Evolutionary conservation across 768 basidiomycete genomes (phyloP), one percentile per base, ranked within the genome.

Genomic region (Gymnopilus dilepis): DNA sequence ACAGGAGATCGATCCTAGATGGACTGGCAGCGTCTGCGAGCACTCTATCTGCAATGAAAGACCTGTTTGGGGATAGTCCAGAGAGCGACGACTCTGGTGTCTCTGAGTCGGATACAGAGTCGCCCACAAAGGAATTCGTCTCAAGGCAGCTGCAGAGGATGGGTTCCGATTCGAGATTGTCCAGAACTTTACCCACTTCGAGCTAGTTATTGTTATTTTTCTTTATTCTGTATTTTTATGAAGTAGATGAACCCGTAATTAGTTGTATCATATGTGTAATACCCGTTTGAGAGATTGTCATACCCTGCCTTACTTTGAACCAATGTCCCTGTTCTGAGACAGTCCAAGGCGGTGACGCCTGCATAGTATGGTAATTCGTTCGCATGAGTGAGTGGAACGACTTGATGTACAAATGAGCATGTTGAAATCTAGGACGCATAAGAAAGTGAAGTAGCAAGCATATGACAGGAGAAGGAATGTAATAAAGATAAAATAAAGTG

Each of bases 61-160:
- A 64, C 33, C 41, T 64, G 26, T 64, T 65, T 31, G 67, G 64
- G 19, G 66, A 67, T 33, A 43, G 61, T 12, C 63, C 67, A 31
- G 67, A 60, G 2, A 74, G 73, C 28, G 73, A 74, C 41, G 73
- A 71, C 43, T 71, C 71, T 1, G 61, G 26, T 40, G 22, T 48
- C 5, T 64, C 66, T 7, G 64, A 54, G 30, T 66, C 65, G 31
- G 70, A 70, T 9, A 60, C 67, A 8, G 71, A 71, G 1, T 72
- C 71, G 13, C 73, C 73, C 0, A 72, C 65, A n/a, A 74, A 70
- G 53, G 66, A 63, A 17, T 65, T 70, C 13, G 45, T 68, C 43
- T 56, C 58, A 45, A 63, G 73, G 37, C 66, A 68, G 26, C 45
- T 66, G 19, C 62, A 60, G 42, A 64, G 64, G 61, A 61, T 59